A percentile compares a stretch with the other conserved stretches of the same genome.
These are phyloP conservation scores for Phytophthora constricta DNA, from an alignment of 352 stramenopile species.

Conservation along the genomic window DNA sequence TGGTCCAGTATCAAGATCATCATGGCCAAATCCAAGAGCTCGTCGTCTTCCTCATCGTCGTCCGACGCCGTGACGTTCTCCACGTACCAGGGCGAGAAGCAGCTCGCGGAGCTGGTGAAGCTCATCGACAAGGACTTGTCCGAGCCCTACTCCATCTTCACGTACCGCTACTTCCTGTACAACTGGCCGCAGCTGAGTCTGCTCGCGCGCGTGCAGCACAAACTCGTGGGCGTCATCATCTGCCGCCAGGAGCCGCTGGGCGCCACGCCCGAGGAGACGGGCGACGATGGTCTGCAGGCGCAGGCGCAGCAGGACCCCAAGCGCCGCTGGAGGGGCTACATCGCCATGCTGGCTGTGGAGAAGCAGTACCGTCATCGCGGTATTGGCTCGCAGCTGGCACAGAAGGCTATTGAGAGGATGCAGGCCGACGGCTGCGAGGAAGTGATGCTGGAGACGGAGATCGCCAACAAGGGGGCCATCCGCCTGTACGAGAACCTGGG, in stretches of 20 bases:
- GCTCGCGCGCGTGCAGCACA: constrained; percentile 82
- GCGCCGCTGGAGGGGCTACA: constrained; percentile 89
- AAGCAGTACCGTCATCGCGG: constrained; percentile 88
- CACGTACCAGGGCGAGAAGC: constrained; percentile 87
- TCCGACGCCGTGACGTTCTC: constrained; percentile 57
- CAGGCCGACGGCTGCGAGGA: constrained; percentile 79
- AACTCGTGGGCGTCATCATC: constrained; percentile 92
- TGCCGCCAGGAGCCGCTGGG: constrained; percentile 90
- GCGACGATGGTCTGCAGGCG: constrained; percentile 26
- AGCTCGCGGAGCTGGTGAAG: constrained; percentile 92
- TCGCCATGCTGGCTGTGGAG: constrained; percentile 95
- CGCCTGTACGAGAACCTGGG: constrained; percentile 94
- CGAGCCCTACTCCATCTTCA: constrained; percentile 97
- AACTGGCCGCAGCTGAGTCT: constrained; percentile 95
- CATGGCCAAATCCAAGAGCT: constrained; percentile 40
- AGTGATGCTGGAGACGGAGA: constrained; percentile 95
- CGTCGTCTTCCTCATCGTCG: neutral
- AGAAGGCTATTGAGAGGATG: constrained; percentile 91
- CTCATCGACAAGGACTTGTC: constrained; percentile 95
- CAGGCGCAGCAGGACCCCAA: constrained; percentile 21
- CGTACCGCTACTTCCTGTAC: constrained; percentile 97
- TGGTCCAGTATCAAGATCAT: too few species aligned
- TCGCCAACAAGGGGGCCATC: constrained; percentile 92
- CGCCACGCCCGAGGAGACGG: constrained; percentile 57
- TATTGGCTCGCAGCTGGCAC: constrained; percentile 91